These are phyloP conservation scores for Trichoderma atroviride DNA, from an alignment of 2,329 filamentous ascomycete species.

Conservation along the genomic window DNA sequence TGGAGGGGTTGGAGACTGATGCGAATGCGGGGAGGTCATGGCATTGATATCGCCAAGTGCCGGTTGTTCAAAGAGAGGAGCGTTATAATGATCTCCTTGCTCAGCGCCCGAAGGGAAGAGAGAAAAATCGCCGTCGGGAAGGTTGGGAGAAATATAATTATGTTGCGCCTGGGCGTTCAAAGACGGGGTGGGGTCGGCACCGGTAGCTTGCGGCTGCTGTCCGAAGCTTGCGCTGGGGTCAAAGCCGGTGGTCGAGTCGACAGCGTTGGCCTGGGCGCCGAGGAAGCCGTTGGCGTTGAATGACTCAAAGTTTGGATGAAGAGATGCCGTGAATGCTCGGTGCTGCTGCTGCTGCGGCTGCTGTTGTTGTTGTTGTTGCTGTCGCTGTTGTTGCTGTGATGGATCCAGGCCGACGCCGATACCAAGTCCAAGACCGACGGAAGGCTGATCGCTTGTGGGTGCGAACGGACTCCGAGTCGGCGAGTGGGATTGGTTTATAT, in stretches of 20 bases:
- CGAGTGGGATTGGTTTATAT: constrained; percentile 71
- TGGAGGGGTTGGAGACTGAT: constrained; percentile 60
- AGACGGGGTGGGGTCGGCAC: constrained; percentile 43
- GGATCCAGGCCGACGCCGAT: constrained; percentile 53
- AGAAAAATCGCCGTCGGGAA: constrained; percentile 62
- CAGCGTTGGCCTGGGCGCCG: constrained; percentile 47
- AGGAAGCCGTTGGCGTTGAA: constrained; percentile 54
- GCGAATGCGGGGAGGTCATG: constrained; percentile 59
- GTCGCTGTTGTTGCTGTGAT: constrained; percentile 38
- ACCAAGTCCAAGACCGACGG: constrained; percentile 49
- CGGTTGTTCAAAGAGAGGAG: constrained; percentile 60
- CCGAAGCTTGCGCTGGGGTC: constrained; percentile 49
- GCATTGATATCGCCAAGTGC: constrained; percentile 53
- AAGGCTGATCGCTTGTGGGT: constrained; percentile 41
- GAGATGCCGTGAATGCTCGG: constrained; percentile 37
- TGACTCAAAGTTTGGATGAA: constrained; percentile 46
- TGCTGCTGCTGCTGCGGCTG: constrained; percentile 40
- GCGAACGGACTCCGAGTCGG: constrained; percentile 62
- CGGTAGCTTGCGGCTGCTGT: constrained; percentile 45
- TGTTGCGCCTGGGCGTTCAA: constrained; percentile 49
- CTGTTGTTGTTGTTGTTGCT: constrained; percentile 44
- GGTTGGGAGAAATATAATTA: constrained; percentile 54
- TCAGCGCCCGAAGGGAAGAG: constrained; percentile 62
- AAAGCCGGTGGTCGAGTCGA: constrained; percentile 44
- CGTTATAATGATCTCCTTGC: constrained; percentile 60